These are phyloP conservation scores for Sporormia fimetaria DNA, from an alignment of 495 filamentous ascomycete genomes.

Conservation along the genomic window DNA sequence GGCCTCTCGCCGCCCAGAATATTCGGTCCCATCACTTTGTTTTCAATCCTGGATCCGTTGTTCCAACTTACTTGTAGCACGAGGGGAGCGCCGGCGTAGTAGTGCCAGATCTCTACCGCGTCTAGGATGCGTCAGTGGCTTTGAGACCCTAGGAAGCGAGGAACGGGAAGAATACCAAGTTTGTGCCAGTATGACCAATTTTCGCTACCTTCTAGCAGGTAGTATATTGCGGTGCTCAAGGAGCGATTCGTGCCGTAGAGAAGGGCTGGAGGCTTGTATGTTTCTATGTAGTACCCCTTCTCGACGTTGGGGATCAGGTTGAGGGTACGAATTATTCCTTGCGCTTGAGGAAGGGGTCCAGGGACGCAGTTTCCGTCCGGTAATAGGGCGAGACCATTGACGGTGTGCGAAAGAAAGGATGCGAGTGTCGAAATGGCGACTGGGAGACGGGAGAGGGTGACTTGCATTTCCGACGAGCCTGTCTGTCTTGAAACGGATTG, in stretches of 20 bases:
- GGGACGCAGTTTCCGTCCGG: too few relatives aligned
- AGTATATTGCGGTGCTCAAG: slow-evolving; percentile 41
- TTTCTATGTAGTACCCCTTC: slow-evolving; percentile 39
- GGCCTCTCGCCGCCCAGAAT: slow-evolving; percentile 34
- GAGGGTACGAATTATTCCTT: slow-evolving; percentile 33
- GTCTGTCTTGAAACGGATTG: too few relatives aligned
- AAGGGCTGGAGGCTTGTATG: slow-evolving; percentile 33
- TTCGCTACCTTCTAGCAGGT: slow-evolving; percentile 36
- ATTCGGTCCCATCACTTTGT: slow-evolving; percentile 32
- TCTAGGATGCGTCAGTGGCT: too few relatives aligned
- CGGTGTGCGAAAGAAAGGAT: too few relatives aligned
- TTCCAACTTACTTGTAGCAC: slow-evolving; percentile 33
- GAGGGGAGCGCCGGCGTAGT: slow-evolving; percentile 40
- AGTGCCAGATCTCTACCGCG: slow-evolving; percentile 40
- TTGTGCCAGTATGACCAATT: slow-evolving; percentile 37
- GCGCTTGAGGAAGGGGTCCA: too few relatives aligned
- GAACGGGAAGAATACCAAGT: too few relatives aligned
- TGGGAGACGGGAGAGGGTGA: too few relatives aligned
- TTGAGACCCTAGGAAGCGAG: too few relatives aligned
- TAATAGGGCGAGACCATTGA: too few relatives aligned
- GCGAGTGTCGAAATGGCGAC: too few relatives aligned
- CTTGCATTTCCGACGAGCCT: too few relatives aligned
- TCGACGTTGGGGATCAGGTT: slow-evolving; percentile 36
- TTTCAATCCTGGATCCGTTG: slow-evolving; percentile 26
- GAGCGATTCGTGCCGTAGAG: slow-evolving; percentile 30